Evolutionary conservation across 768 basidiomycete species (phyloP).

Genomic region (Boletus rex-veris): DNA sequence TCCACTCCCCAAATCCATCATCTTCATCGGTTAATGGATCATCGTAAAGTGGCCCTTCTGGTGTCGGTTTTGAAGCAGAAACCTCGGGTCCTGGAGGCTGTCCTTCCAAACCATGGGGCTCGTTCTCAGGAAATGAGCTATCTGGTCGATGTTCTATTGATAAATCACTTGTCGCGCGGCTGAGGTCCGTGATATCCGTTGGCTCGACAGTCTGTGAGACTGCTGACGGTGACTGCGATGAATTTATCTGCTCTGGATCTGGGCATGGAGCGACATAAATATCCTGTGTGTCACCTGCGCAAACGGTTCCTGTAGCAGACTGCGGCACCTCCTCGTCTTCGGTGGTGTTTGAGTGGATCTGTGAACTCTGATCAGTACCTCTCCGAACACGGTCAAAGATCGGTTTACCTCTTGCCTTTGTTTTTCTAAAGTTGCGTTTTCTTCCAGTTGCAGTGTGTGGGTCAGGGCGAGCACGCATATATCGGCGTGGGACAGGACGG

Average conservation of each 20-base stretch:
- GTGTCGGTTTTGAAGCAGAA: conserved; percentile 7
- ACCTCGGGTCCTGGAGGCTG: conserved; percentile 16
- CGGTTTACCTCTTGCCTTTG: conserved; percentile 29
- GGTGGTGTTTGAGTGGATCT: conserved; percentile 6
- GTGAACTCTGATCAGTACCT: not conserved
- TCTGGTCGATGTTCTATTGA: conserved; percentile 15
- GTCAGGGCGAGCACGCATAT: conserved; percentile 88
- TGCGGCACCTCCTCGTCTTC: not conserved
- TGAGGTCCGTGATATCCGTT: conserved; percentile 10
- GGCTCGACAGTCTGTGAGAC: not conserved
- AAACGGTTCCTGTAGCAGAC: not conserved
- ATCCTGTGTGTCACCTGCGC: conserved; percentile 6
- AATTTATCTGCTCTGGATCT: not conserved
- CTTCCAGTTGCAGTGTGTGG: conserved; percentile 65
- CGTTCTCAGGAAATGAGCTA: not conserved
- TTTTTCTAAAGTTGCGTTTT: conserved; percentile 28
- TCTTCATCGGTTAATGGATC: conserved; percentile 74
- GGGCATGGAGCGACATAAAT: not conserved
- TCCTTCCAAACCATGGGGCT: conserved; percentile 36
- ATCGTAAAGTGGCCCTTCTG: conserved; percentile 50
- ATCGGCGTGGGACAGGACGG: conserved; percentile 89
- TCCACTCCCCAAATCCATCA: conserved; percentile 94
- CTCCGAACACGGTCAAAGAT: not conserved
- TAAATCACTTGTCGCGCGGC: conserved; percentile 3
- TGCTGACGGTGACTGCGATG: not conserved